A percentile compares a stretch with the other conserved stretches of the same genome.
Conservation (phyloP, 1,284 basidiomycete species). For the Sanghuangporus sanghuang region DNA sequence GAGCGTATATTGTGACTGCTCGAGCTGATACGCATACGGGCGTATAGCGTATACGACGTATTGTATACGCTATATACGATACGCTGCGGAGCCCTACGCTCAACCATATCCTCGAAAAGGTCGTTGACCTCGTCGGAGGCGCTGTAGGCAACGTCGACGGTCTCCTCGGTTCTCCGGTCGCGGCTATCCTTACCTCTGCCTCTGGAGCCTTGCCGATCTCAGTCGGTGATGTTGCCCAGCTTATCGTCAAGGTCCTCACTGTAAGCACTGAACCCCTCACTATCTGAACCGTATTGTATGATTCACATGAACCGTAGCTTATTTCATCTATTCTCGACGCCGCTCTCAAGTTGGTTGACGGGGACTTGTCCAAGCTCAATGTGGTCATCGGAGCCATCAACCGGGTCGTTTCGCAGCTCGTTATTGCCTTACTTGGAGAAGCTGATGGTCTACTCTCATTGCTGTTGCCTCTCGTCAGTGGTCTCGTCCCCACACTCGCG, state of each 20-base stretch:
- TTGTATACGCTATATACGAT: too few species aligned
- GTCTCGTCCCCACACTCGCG: conserved; percentile 15
- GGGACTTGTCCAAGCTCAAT: conserved; percentile 24
- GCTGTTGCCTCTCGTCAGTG: conserved; percentile 19
- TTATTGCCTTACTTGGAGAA: conserved; percentile 25
- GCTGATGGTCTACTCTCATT: conserved; percentile 20
- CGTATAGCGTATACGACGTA: too few species aligned
- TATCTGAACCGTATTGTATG: too few species aligned
- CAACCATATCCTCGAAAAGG: conserved; percentile 5
- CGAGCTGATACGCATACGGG: too few species aligned
- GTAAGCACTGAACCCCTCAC: background rate
- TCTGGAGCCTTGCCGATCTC: conserved; percentile 1
- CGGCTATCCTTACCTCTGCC: conserved; percentile 2
- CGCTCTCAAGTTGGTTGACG: conserved; percentile 30
- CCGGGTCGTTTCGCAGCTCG: conserved; percentile 24
- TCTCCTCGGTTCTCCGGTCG: conserved; percentile 3
- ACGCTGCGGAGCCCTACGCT: too few species aligned
- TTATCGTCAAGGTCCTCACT: conserved; percentile 7
- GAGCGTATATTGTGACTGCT: too few species aligned
- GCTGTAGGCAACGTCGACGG: conserved; percentile 1
- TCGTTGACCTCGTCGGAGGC: background rate
- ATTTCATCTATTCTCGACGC: conserved; percentile 24
- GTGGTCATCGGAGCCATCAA: conserved; percentile 27
- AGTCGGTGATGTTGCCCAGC: conserved; percentile 6
- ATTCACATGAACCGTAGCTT: background rate